A percentile compares a stretch with the other conserved stretches of the same genome.
Conservation (phyloP, 2,329 filamentous ascomycete genomes). For the Aspergillus novofumigatus region DNA sequence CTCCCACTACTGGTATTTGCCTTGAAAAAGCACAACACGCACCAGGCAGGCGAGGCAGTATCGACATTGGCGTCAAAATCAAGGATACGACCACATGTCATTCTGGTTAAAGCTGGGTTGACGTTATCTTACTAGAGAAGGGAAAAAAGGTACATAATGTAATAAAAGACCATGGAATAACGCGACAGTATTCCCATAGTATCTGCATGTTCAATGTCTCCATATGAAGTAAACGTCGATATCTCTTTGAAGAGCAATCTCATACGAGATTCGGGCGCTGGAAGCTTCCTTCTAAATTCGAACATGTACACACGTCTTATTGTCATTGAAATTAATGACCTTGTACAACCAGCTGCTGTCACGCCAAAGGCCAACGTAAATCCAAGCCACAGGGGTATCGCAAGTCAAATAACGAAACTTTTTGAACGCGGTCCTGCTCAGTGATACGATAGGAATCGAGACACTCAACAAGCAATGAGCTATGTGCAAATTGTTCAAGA, state of each 20-base stretch:
- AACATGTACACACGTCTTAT: neutral
- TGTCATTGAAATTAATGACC: neutral
- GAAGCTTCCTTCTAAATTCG: neutral
- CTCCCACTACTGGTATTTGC: neutral
- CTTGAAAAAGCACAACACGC: neutral
- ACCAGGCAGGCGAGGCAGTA: neutral
- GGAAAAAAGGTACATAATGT: neutral
- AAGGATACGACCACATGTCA: neutral
- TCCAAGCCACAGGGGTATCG: neutral
- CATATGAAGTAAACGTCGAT: neutral
- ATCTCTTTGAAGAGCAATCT: neutral
- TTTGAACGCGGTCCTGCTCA: neutral
- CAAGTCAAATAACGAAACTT: neutral
- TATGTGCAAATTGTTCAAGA: neutral
- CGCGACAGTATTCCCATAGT: neutral
- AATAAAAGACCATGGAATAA: neutral
- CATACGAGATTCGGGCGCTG: neutral
- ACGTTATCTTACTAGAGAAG: neutral
- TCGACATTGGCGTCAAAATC: neutral
- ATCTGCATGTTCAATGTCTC: neutral
- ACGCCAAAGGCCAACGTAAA: neutral
- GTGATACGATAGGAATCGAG: neutral
- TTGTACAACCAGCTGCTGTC: neutral
- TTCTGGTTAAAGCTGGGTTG: neutral
- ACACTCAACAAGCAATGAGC: neutral